These are phyloP conservation scores for Didymella exigua DNA, from an alignment of 2,329 filamentous ascomycete genomes.

Conservation along the genomic window DNA sequence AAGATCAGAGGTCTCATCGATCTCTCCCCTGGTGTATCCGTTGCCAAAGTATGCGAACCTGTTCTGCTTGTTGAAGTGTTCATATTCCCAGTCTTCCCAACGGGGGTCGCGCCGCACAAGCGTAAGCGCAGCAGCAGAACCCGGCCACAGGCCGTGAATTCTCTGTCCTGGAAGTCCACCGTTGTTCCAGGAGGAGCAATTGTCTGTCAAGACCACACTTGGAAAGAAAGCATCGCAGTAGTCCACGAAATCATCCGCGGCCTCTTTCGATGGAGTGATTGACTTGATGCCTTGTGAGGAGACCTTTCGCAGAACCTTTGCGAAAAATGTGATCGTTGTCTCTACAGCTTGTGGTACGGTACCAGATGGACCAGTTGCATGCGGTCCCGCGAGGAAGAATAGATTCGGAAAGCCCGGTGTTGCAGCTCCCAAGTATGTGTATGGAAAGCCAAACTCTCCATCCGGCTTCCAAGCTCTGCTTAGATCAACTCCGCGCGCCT, in stretches of 20 bases:
- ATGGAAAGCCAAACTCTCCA: slow-evolving; percentile 65
- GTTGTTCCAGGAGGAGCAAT: slow-evolving; percentile 76
- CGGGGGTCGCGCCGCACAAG: slow-evolving; percentile 61
- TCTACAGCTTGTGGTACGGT: slow-evolving; percentile 72
- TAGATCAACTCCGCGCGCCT: slow-evolving; percentile 61
- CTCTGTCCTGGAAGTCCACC: slow-evolving; percentile 63
- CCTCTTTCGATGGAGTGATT: slow-evolving; percentile 62
- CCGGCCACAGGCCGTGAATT: slow-evolving; percentile 73
- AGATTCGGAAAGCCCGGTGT: slow-evolving; percentile 72
- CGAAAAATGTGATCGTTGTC: slow-evolving; percentile 67
- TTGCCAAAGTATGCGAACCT: slow-evolving; percentile 70
- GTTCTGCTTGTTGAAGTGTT: slow-evolving; percentile 54
- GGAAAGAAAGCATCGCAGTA: slow-evolving; percentile 60
- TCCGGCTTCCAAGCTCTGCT: slow-evolving; percentile 62
- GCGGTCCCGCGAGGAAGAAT: slow-evolving; percentile 64
- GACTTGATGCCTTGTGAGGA: slow-evolving; percentile 69
- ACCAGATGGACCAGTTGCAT: slow-evolving; percentile 56
- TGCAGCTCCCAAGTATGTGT: slow-evolving; percentile 69
- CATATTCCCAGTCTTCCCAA: slow-evolving; percentile 66
- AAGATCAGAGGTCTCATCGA: slow-evolving; percentile 62
- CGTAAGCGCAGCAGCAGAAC: slow-evolving; percentile 67
- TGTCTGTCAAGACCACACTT: slow-evolving; percentile 61
- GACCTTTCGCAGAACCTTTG: slow-evolving; percentile 71
- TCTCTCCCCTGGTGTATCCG: slow-evolving; percentile 67
- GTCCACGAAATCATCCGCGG: slow-evolving; percentile 67